These are phyloP conservation scores for Starmerella gropengiesseri DNA, from an alignment of 805 yeast species.

Conservation along the genomic window DNA sequence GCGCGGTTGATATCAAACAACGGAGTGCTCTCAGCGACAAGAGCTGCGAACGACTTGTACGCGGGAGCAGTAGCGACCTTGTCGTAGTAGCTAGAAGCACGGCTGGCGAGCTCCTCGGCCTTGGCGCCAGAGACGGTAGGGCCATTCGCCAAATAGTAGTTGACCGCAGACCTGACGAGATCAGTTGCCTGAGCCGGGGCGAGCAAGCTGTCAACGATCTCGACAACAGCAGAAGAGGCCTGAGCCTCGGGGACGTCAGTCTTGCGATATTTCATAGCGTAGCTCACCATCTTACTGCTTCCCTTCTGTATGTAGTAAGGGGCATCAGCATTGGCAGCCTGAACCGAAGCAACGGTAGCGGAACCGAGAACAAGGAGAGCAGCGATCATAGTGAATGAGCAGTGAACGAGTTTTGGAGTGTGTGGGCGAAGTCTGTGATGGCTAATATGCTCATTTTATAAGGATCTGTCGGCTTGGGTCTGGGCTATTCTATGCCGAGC, in stretches of 20 bases:
- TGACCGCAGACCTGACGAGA: conserved; percentile 17
- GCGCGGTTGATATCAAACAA: conserved; percentile 20
- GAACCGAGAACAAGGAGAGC: conserved; percentile 10
- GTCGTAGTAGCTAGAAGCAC: conserved; percentile 22
- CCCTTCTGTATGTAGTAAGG: conserved; percentile 20
- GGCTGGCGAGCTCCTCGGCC: conserved; percentile 17
- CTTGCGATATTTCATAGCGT: conserved; percentile 18
- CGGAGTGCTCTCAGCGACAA: conserved; percentile 15
- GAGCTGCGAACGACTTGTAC: conserved; percentile 16
- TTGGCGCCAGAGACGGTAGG: conserved; percentile 14
- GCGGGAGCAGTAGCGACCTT: conserved; percentile 17
- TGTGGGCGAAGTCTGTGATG: no score
- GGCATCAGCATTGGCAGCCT: conserved; percentile 6
- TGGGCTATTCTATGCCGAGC: no score
- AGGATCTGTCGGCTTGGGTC: no score
- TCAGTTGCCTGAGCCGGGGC: conserved; percentile 21
- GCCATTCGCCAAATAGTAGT: conserved; percentile 17
- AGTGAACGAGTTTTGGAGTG: no score
- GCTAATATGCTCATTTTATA: no score
- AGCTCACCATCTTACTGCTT: conserved; percentile 17
- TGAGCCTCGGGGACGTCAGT: conserved; percentile 14
- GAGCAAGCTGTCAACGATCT: conserved; percentile 15
- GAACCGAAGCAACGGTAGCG: conserved; percentile 8
- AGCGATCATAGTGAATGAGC: conserved; percentile 11
- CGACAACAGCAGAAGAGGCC: conserved; percentile 20